Evolutionary conservation across 257 asterid species (phyloP).

Genomic region (Pogostemon cablin): DNA sequence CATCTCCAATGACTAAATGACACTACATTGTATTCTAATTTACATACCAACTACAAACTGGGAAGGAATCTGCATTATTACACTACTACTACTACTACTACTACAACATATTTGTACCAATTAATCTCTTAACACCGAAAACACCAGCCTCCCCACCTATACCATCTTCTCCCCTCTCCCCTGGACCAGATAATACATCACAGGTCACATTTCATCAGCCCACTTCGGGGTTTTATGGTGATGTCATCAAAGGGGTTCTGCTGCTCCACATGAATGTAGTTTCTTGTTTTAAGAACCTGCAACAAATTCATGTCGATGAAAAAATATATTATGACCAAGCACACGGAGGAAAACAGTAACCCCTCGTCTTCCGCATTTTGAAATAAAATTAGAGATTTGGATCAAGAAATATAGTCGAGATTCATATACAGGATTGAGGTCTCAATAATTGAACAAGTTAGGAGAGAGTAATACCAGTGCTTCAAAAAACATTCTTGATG

Average conservation of each 20-base stretch:
- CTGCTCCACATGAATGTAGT: slow-evolving; percentile 59
- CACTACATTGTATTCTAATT: neutral
- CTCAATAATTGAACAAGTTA: neutral
- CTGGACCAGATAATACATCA: slow-evolving; percentile 24
- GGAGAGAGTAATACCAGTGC: slow-evolving; percentile 62
- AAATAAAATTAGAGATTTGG: neutral
- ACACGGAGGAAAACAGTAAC: neutral
- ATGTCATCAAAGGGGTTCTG: slow-evolving; percentile 45
- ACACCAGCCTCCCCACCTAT: neutral
- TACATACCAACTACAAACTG: slow-evolving; percentile 29
- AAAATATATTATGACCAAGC: neutral
- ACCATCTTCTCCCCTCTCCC: neutral
- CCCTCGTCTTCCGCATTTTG: neutral
- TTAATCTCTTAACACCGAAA: neutral
- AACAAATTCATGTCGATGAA: neutral
- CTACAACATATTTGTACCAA: slow-evolving; percentile 23
- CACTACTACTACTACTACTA: slow-evolving; percentile 2
- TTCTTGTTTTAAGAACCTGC: slow-evolving; percentile 66
- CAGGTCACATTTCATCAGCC: slow-evolving; percentile 50
- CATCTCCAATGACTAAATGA: neutral
- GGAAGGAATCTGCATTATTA: slow-evolving; percentile 29
- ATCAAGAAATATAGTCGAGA: neutral
- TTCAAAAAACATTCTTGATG: slow-evolving; percentile 94
- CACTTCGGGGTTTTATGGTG: slow-evolving; percentile 41
- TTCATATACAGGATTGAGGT: neutral